These are phyloP conservation scores for Nothopassalora personata DNA, from an alignment of 2,329 filamentous ascomycete genomes.

Conservation along the genomic window DNA sequence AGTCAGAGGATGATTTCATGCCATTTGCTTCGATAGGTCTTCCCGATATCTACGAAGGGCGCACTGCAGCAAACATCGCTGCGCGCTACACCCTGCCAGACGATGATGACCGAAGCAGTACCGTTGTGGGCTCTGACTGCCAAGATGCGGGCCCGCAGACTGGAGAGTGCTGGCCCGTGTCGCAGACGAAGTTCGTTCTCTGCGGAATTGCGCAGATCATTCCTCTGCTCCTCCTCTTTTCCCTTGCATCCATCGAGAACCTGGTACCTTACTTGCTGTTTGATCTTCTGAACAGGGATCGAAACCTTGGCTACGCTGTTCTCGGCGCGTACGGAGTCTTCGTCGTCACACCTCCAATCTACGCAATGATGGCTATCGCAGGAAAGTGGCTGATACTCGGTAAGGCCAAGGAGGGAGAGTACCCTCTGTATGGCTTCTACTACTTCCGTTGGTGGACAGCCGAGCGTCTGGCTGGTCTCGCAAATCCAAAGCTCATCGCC, in stretches of 20 bases:
- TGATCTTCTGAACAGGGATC: slow-evolving; percentile 13
- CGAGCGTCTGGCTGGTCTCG: slow-evolving; percentile 16
- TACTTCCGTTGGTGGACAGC: slow-evolving; percentile 55
- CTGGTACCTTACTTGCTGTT: slow-evolving; percentile 23
- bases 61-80: slow-evolving; percentile 18
- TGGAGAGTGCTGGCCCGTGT: slow-evolving; percentile 15
- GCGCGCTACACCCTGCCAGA: slow-evolving; percentile 11
- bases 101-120: slow-evolving; percentile 9
- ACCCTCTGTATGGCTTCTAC: slow-evolving; percentile 54
- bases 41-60: slow-evolving; percentile 24
- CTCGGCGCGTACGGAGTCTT: slow-evolving; percentile 21
- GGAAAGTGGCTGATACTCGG: slow-evolving; percentile 53
- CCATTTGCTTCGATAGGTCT: slow-evolving; percentile 24
- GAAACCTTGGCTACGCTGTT: slow-evolving; percentile 15
- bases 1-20: slow-evolving; percentile 7
- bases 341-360: slow-evolving; percentile 9
- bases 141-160: slow-evolving; percentile 19
- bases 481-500: slow-evolving; percentile 20
- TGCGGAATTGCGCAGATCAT: slow-evolving; percentile 22
- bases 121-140: slow-evolving; percentile 4
- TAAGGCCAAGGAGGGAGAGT: slow-evolving; percentile 47
- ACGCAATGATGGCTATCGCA: slow-evolving; percentile 39
- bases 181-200: slow-evolving; percentile 17
- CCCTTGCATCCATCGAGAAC: slow-evolving; percentile 20
- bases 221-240: slow-evolving; percentile 23